These are phyloP conservation scores for Ogataea naganishii DNA, from an alignment of 805 yeast species.

Conservation along the genomic window DNA sequence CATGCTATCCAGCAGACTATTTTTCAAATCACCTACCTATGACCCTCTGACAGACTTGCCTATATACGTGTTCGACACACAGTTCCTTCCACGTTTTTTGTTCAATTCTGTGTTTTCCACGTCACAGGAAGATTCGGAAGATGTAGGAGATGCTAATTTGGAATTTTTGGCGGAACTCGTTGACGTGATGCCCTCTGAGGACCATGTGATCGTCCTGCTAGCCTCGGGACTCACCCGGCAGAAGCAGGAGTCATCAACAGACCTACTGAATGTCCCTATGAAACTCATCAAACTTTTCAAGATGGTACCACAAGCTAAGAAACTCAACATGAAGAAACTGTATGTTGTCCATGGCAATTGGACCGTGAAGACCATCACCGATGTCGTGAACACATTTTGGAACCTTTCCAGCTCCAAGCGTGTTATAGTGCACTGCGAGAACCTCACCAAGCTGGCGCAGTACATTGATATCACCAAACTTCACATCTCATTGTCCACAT, in stretches of 20 bases:
- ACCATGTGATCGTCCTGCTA: constrained; percentile 64
- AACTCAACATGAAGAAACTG: constrained; percentile 48
- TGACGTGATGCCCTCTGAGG: constrained; percentile 46
- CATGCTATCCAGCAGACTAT: constrained; percentile 29
- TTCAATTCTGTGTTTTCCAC: constrained; percentile 16
- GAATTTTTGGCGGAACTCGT: constrained; percentile 52
- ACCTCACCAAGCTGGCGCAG: constrained; percentile 28
- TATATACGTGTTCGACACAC: constrained; percentile 74
- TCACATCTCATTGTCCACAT: constrained; percentile 69
- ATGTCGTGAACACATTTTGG: constrained; percentile 54
- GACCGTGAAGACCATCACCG: constrained; percentile 73
- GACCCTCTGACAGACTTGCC: constrained; percentile 70
- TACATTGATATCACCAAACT: constrained; percentile 67
- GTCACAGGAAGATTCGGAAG: constrained; percentile 22
- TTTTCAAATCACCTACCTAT: constrained; percentile 48
- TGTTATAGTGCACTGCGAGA: constrained; percentile 26
- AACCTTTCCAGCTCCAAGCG: constrained; percentile 9
- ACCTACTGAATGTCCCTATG: constrained; percentile 16
- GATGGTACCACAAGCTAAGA: constrained; percentile 46
- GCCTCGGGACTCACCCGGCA: constrained; percentile 67
- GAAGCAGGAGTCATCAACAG: constrained; percentile 18
- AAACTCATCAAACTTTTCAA: constrained; percentile 34
- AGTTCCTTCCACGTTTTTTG: constrained; percentile 58
- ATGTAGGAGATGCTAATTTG: constrained; percentile 30
- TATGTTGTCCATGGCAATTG: constrained; percentile 87